phyloP scores from a whole-genome alignment of 2,329 filamentous ascomycete species.

The Sclerotinia subarctica region DNA sequence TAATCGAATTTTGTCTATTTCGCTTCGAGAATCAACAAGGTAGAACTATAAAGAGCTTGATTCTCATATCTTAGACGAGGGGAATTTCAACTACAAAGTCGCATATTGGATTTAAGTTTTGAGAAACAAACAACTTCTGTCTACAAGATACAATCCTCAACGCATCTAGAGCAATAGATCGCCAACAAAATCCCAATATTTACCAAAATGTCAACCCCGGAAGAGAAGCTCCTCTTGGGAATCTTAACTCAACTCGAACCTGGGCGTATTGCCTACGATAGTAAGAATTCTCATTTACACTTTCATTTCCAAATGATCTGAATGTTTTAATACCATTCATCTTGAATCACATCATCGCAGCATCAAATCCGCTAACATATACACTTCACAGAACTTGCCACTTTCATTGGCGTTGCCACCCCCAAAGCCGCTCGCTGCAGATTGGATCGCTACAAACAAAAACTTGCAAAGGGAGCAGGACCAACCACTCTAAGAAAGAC shows the following conservation, averaged over 20 bases:
- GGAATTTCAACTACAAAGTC: not conserved
- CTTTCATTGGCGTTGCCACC: not conserved
- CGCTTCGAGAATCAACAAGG: not conserved
- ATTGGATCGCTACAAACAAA: conserved; percentile 3
- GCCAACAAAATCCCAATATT: not conserved
- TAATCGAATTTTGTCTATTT: not conserved
- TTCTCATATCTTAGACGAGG: not conserved
- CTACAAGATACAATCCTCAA: no score
- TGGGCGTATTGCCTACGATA: not conserved
- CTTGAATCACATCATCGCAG: not conserved
- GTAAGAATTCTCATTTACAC: not conserved
- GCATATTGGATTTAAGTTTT: no score
- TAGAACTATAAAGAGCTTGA: not conserved
- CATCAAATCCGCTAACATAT: not conserved
- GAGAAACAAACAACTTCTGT: not conserved
- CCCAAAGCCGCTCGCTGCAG: not conserved
- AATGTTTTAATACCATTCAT: not conserved
- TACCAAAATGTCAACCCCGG: not conserved
- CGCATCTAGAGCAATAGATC: not conserved
- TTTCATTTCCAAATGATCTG: not conserved
- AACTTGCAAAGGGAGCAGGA: not conserved
- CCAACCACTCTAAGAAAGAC: not conserved
- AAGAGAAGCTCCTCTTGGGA: not conserved
- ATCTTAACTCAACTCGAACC: not conserved
- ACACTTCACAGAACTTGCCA: not conserved